Base-by-base conservation (phyloP, 2,329 filamentous ascomycete genomes). In the Aspergillus unguis region DNA sequence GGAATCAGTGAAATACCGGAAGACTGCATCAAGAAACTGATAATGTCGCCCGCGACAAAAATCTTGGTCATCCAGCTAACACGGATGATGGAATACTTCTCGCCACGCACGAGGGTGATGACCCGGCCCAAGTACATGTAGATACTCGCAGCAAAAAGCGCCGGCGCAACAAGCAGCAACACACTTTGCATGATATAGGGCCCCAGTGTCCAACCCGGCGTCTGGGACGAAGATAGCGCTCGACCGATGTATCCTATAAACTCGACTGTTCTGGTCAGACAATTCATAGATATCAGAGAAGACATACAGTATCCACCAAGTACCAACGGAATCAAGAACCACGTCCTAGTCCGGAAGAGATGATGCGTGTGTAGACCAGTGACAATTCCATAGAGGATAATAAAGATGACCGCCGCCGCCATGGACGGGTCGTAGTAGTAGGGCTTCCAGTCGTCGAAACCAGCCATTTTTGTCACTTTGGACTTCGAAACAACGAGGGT, bases 201-300 rank as follows among this genome's bases (percentile, higher is more conserved):
- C 3, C 62, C 62, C 7, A 59, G 50, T 1, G 59, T 60, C 56
- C 58, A 65, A 38, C 65, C 11, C 1, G 64, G 64, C 0, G 62
- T 58, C 37, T 79, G 59, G 0, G 60, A 49, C 1, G 70, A 65
- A 1, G 75, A 76, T 45, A 78, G 57, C 6, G 73, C 70, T 37
- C 80, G 76, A 27, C 74, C 77, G 46, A 79, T 66, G 59, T 81
- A 83, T 17, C 80, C 80, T 23, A 82, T 65, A 1, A 69, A 58
- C 57, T 83, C 77, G 64, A 82, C 77, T 80, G 26, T 44, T 42
- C 23, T 17, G 23, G 29, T 37, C 26, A 40, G 31, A 38, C 11
- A 11, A 6, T 38, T 6, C 25, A 17, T 25, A 17, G 10, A 6
- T 27, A 5, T 27, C 32, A 4, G 5, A 10, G 25, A 25, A 11